Evolutionary conservation across 179 eudicot genomes (phyloP).

Genomic region (Amaranthus tricolor): DNA sequence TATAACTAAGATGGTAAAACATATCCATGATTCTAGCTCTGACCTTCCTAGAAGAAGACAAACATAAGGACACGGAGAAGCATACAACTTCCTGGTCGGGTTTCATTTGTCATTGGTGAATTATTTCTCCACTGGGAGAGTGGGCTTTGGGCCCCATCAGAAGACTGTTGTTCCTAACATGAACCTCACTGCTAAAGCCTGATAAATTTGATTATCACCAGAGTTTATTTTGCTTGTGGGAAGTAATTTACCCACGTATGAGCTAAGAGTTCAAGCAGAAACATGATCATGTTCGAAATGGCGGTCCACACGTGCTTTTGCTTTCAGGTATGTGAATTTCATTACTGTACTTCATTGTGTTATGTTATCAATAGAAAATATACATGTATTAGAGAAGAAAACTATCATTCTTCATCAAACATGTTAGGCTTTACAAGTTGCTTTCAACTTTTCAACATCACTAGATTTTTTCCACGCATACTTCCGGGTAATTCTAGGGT

Average conservation of each 20-base stretch:
- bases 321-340: conserved; percentile 3
- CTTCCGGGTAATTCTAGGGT: background rate
- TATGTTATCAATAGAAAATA: background rate
- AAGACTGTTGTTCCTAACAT: conserved; percentile 19
- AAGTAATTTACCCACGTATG: conserved; percentile 4
- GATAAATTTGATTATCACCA: background rate
- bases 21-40: conserved; percentile 10
- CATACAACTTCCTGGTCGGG: conserved; percentile 40
- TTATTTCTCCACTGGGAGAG: conserved; percentile 26
- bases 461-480: background rate
- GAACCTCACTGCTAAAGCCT: background rate
- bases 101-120: conserved; percentile 29
- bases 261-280: conserved; percentile 13
- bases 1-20: conserved; percentile 2
- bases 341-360: background rate
- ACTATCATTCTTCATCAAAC: background rate
- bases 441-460: background rate
- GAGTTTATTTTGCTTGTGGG: conserved; percentile 10
- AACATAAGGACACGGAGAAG: conserved; percentile 40
- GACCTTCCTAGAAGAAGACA: conserved; percentile 26
- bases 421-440: conserved; percentile 5
- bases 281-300: conserved; percentile 17
- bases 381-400: background rate
- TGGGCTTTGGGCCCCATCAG: conserved; percentile 32
- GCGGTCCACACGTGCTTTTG: background rate